Conservation (phyloP, 305 asterid genomes). For the Ilex paraguariensis region DNA sequence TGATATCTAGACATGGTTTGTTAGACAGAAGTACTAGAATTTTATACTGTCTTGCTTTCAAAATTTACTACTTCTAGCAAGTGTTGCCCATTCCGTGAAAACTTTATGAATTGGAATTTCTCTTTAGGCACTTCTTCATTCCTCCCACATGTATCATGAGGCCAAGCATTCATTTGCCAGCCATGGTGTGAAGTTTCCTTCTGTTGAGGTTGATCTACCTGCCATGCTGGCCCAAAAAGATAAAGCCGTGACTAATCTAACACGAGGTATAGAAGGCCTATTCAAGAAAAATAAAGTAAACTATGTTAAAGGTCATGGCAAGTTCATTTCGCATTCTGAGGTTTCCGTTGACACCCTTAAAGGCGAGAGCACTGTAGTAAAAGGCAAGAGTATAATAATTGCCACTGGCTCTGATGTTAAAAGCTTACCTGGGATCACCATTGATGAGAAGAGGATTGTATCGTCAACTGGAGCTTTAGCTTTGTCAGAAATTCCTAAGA, state of each 20-base stretch:
- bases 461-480: constrained; percentile 69
- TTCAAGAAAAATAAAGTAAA: constrained; percentile 95
- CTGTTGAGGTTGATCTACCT: constrained; percentile 86
- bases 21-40: too few species aligned
- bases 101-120: too few species aligned
- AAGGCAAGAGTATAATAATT: constrained; percentile 83
- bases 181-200: constrained; percentile 82
- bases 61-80: too few species aligned
- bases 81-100: too few species aligned
- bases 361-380: constrained; percentile 71
- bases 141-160: constrained; percentile 97
- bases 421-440: constrained; percentile 58
- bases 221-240: constrained; percentile 97
- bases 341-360: constrained; percentile 72
- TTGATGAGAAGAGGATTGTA: constrained; percentile 63
- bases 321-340: constrained; percentile 86
- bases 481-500: constrained; percentile 75
- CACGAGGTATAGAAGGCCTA: constrained; percentile 92
- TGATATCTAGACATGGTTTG: too few species aligned
- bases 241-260: constrained; percentile 79
- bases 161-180: constrained; percentile 77
- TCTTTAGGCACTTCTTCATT: constrained; percentile 90
- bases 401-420: constrained; percentile 95
- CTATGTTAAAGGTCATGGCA: constrained; percentile 94
- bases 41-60: too few species aligned